Percentiles rank a stretch among this genome's conserved stretches.
These are phyloP conservation scores for Musa beccarii DNA, from an alignment of 176 grass and related monocot species.

Conservation along the genomic window DNA sequence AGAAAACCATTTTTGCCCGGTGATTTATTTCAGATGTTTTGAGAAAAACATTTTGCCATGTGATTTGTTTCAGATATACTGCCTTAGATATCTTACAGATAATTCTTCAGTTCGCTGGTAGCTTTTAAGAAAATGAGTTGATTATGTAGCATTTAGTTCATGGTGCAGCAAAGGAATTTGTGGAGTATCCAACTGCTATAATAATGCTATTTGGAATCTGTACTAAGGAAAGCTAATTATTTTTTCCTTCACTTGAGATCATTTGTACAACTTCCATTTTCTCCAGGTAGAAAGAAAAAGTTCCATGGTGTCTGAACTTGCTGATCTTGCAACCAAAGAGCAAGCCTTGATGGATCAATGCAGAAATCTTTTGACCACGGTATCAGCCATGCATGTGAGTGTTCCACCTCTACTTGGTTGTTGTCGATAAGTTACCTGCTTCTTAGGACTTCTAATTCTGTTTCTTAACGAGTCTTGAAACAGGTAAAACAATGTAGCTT, in stretches of 20 bases:
- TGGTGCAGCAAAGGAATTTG: not conserved
- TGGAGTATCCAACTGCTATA: not conserved
- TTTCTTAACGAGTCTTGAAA: constrained; percentile 14
- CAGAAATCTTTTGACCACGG: constrained; percentile 71
- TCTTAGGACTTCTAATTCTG: not conserved
- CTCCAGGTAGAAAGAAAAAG: constrained; percentile 63
- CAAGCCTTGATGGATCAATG: constrained; percentile 68
- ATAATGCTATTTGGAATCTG: not conserved
- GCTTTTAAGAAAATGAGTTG: not conserved
- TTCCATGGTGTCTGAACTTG: constrained; percentile 78
- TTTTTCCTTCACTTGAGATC: not conserved
- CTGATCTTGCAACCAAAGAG: constrained; percentile 58
- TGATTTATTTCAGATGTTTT: no score
- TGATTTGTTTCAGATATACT: no score
- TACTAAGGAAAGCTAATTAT: not conserved
- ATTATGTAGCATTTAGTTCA: no score
- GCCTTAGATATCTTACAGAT: no score
- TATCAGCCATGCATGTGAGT: constrained; percentile 79
- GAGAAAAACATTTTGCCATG: no score
- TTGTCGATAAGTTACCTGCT: not conserved
- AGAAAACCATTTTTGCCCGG: no score
- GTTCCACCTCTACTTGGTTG: not conserved
- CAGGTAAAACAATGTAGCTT: constrained; percentile 54
- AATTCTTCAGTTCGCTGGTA: not conserved
- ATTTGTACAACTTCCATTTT: constrained; percentile 3